Evolutionary conservation across 768 basidiomycete species (phyloP).

Genomic region (Auriscalpium orientale): DNA sequence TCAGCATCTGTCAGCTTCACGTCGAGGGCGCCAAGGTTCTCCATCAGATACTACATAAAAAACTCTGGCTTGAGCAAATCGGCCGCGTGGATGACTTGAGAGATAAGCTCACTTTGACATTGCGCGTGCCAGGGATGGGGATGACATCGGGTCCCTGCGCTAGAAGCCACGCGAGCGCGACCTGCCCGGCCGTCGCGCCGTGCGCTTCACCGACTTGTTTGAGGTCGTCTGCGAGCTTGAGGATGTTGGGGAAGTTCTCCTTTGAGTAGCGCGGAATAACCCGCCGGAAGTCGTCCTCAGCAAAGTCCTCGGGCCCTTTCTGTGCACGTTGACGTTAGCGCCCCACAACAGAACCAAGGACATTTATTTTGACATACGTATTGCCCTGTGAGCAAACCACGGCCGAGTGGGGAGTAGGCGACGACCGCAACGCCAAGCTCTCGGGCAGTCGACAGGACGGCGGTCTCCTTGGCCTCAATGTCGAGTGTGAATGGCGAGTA

Average conservation of each 20-base stretch:
- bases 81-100: too few species aligned
- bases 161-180: conserved; percentile 41
- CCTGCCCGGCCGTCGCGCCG: conserved; percentile 37
- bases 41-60: too few species aligned
- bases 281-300: too few species aligned
- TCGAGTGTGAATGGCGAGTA: conserved; percentile 31
- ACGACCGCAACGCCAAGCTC: conserved; percentile 34
- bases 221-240: conserved; percentile 30
- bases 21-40: too few species aligned
- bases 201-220: conserved; percentile 24
- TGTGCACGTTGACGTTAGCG: too few species aligned
- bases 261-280: too few species aligned
- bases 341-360: too few species aligned
- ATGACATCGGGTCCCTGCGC: conserved; percentile 41
- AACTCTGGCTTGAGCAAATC: too few species aligned
- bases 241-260: too few species aligned
- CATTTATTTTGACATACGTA: conserved; percentile 22
- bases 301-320: too few species aligned
- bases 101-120: conserved; percentile 26
- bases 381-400: conserved; percentile 44
- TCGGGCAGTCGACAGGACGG: conserved; percentile 25
- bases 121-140: conserved; percentile 41
- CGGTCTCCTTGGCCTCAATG: conserved; percentile 26
- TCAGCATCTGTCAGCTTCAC: too few species aligned
- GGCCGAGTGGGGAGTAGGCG: conserved; percentile 40